Base-by-base conservation (phyloP, 805 yeast genomes). In the Candida schatavii region DNA sequence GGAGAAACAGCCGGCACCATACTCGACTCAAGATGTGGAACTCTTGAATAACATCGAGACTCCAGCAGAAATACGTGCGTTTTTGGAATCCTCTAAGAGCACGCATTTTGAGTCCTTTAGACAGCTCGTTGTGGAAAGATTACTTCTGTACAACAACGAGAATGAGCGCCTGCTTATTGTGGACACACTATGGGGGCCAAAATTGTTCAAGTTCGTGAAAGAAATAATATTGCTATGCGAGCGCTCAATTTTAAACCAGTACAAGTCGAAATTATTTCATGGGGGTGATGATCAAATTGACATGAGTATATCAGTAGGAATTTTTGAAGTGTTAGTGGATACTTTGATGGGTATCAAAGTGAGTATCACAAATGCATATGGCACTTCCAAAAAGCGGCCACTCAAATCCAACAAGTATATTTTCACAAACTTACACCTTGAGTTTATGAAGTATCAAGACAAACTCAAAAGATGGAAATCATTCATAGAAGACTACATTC, bases 391-490 rank as follows among this genome's bases (percentile, higher is more conserved):
- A 26, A 50, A 46, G 18, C 42, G 44, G 10, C 28, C 14, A 31
- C 56, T 0, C 46, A 64, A 51, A 56, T 58, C 53, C 26, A 54
- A 23, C 54, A 67, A 48, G 55, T 55, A 47, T 3, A 43, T 40
- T 5, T 45, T 62, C 19, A 66, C 61, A 41, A 72, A 68, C 3
- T 43, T 68, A 2, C 66, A 68, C n/a, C 54, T 68, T 3, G 65
- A 62, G 11, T 61, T 73, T 35, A 56, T 62, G 15, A 61, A 63
- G 27, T 40, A 80, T 0, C 62, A 64, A 5, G 69, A 63, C 18
- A 67, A 78, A 42, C 55, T 83, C 4, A 51, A 57, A 2, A 64
- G 70, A 33, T 84, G 90, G 90, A 43, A 57, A 2, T 41, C 47
- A 1, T 37, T 70, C 11, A 49, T 75, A n/a, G 61, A 62, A 2